Base-by-base conservation (phyloP, 106 monocot genomes). In the Alisma plantagoaquatica region DNA sequence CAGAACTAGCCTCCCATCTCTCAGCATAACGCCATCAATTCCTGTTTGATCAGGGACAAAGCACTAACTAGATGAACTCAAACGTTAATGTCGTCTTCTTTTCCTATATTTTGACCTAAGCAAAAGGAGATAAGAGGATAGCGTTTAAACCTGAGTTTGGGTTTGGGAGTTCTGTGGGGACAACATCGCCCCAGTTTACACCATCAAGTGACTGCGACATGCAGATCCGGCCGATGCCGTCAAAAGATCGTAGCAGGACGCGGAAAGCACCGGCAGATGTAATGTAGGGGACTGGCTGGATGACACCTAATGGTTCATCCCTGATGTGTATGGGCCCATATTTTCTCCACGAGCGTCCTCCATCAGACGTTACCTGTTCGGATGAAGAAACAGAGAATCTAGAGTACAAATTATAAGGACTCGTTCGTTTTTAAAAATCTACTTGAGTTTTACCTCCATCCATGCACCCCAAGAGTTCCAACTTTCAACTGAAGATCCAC, bases 391-490 rank as follows among this genome's bases (percentile, higher is more conserved):
- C n/a, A n/a, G n/a, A n/a, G n/a, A n/a, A n/a, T n/a, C n/a, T n/a
- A n/a, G n/a, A n/a, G n/a, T n/a, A n/a, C n/a, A n/a, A n/a, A n/a
- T n/a, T n/a, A n/a, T n/a, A n/a, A n/a, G n/a, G n/a, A n/a, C n/a
- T n/a, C n/a, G n/a, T n/a, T n/a, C n/a, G n/a, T n/a, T n/a, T n/a
- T n/a, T n/a, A n/a, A n/a, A n/a, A n/a, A n/a, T n/a, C n/a, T n/a
- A n/a, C n/a, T n/a, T n/a, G n/a, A n/a, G n/a, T n/a, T n/a, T n/a
- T 73, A 90, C 90, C 89, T 98, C 98, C 65, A 82, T 65, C 98
- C 98, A 85, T 46, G 98, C 71, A 57, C 98, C 98, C 98, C 98
- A 98, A 21, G 98, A 98, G 49, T 98, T 98, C 98, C 90, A 98
- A 57, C 90, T 90, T 47, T 98, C 98, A 4, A 98, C 90, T 7